Evolutionary conservation across 2,329 filamentous ascomycete genomes (phyloP).

Genomic region (Sporothrix phasma): DNA sequence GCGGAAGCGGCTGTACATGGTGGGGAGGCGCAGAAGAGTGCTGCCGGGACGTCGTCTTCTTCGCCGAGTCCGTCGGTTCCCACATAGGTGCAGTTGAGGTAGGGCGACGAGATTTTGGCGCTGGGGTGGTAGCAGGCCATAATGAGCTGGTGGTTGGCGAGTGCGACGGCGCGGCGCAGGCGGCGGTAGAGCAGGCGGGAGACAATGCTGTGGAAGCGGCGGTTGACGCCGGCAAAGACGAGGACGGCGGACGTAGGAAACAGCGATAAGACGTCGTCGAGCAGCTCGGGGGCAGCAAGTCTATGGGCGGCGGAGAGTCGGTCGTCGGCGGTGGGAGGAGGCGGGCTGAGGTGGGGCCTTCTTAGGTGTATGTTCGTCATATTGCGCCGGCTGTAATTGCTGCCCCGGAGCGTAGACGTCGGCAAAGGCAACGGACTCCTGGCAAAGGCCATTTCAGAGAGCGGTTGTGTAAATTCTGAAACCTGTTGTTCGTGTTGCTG

Average conservation of each 20-base stretch:
- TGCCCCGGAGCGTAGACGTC: neutral
- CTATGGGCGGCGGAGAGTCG: neutral
- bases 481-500: too few relatives aligned
- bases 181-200: slow-evolving; percentile 25
- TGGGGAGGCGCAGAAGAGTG: slow-evolving; percentile 34
- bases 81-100: slow-evolving; percentile 55
- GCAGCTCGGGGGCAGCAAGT: slow-evolving; percentile 22
- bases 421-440: neutral
- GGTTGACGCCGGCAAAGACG: slow-evolving; percentile 23
- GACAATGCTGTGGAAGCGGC: slow-evolving; percentile 25
- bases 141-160: slow-evolving; percentile 56
- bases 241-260: slow-evolving; percentile 24
- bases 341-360: neutral
- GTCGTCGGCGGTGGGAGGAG: neutral
- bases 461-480: neutral
- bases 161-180: slow-evolving; percentile 37
- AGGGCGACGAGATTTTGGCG: slow-evolving; percentile 57
- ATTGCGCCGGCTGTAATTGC: neutral
- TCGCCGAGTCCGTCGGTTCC: slow-evolving; percentile 55
- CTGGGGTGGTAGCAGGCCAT: slow-evolving; percentile 71
- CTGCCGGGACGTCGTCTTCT: slow-evolving; percentile 29
- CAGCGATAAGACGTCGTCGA: slow-evolving; percentile 24
- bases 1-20: slow-evolving; percentile 60
- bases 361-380: too few relatives aligned
- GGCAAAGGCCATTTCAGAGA: neutral